phyloP scores from a whole-genome alignment of 495 filamentous ascomycete species.

The Penicillium waksmanii region DNA sequence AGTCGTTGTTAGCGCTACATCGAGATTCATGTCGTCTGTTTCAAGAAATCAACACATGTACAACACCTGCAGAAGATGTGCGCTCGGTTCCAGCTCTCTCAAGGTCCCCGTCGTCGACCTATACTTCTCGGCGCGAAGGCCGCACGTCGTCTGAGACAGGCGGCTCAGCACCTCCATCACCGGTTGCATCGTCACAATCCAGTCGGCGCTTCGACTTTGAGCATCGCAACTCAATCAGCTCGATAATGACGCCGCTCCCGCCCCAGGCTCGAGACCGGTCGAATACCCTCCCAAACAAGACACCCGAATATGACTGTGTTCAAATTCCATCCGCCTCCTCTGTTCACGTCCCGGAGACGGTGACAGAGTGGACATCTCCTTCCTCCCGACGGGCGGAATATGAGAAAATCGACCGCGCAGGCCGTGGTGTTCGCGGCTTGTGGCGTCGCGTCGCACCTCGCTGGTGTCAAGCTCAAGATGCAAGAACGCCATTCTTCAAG shows the following conservation, averaged over 20 bases:
- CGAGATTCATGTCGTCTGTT: conserved; percentile 52
- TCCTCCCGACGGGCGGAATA: conserved; percentile 53
- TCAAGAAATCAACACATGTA: conserved; percentile 27
- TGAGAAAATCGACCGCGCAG: conserved; percentile 54
- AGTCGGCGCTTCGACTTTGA: conserved; percentile 21
- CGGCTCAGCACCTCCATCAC: conserved; percentile 27
- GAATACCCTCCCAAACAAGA: conserved; percentile 21
- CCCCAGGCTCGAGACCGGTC: conserved; percentile 23
- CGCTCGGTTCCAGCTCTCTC: conserved; percentile 9
- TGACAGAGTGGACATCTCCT: conserved; percentile 55
- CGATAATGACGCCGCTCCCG: conserved; percentile 10
- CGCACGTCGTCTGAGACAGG: conserved; percentile 24
- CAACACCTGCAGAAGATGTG: conserved; percentile 12
- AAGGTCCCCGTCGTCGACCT: conserved; percentile 12
- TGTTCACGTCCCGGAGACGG: conserved; percentile 44
- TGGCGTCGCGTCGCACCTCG: conserved; percentile 49
- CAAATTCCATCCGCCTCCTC: conserved; percentile 29
- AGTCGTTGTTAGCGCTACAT: conserved; percentile 47
- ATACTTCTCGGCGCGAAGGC: conserved; percentile 14
- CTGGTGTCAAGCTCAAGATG: conserved; percentile 40
- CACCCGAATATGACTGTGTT: conserved; percentile 1
- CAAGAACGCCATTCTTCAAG: conserved; percentile 46
- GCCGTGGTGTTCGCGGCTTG: conserved; percentile 47
- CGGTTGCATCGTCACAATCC: conserved; percentile 22
- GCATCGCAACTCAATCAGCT: conserved; percentile 16